Base-by-base conservation (phyloP, 2,329 filamentous ascomycete genomes). In the Grosmannia penicillata region DNA sequence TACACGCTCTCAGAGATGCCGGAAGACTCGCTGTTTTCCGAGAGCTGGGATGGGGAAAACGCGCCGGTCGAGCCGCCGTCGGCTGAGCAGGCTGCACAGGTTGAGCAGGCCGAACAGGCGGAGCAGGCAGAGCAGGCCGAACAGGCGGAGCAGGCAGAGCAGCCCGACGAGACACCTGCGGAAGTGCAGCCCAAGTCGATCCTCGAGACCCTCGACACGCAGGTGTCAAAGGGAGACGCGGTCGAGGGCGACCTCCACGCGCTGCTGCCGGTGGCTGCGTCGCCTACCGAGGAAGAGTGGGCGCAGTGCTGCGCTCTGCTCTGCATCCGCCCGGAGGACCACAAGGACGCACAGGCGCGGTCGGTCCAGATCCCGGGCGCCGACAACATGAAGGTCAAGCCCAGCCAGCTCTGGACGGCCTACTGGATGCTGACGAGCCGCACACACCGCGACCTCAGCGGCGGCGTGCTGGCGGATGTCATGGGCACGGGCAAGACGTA, bases 401-500 rank as follows among this genome's bases (percentile, higher is more conserved):
- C 48, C 6, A 42, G 45, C 39, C 48, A 49, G 43, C 43, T 46
- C 10, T 45, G 42, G 46, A 46, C 48, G 24, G 48, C 46, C 3
- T 46, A 46, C 39, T 45, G 45, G 43, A 50, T 50, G 48, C 37
- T 50, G 24, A 32, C 40, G 13, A 43, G 43, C 41, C 45, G 47
- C 6, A 37, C 33, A 4, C 36, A 41, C 14, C 47, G 48, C 24
- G 44, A 33, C 6, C 36, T 49, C 10, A 36, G 37, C 26, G 48
- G 48, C 19, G 48, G 48, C 8, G 38, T 49, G 15, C 40, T 50
- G 29, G 48, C 48, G 23, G 48, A 50, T 27, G 47, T 46, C 26
- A 46, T 47, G 45, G 47, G 45, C 33, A 48, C 47, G 8, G 47
- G 45, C 33, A 49, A 49, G 42, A 47, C 47, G 10, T 47, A 48